Percentiles rank a stretch among this genome's conserved stretches.
Conservation (phyloP, 768 basidiomycete genomes). For the Mycena galopus region DNA sequence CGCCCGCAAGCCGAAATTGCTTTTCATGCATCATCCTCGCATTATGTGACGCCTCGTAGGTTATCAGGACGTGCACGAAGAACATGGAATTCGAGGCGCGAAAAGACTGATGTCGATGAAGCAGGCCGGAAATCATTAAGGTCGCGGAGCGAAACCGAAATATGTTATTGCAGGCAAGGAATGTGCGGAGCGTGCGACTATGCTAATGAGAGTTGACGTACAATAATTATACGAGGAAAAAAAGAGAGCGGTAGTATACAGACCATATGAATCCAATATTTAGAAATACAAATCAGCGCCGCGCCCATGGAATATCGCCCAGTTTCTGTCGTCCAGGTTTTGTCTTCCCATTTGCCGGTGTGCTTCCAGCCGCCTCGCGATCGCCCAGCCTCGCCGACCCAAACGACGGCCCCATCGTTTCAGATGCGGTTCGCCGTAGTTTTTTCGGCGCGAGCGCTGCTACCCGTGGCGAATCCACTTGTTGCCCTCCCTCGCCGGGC, state of each 20-base stretch:
- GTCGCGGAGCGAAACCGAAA: too few relatives aligned
- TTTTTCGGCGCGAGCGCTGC: slow-evolving; percentile 70
- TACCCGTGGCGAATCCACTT: slow-evolving; percentile 32
- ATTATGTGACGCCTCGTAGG: too few relatives aligned
- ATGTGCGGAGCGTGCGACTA: slow-evolving; percentile 19
- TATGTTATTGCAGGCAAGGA: slow-evolving; percentile 26
- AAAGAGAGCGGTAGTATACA: slow-evolving; percentile 35
- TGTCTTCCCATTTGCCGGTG: slow-evolving; percentile 47
- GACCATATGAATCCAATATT: slow-evolving; percentile 30
- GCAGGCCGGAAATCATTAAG: too few relatives aligned
- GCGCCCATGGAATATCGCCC: slow-evolving; percentile 72
- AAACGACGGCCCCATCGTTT: slow-evolving; percentile 55
- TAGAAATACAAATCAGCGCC: slow-evolving; percentile 33
- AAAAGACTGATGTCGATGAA: too few relatives aligned
- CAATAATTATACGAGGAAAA: slow-evolving; percentile 31
- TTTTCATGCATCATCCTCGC: too few relatives aligned
- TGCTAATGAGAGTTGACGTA: slow-evolving; percentile 35
- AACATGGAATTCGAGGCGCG: too few relatives aligned
- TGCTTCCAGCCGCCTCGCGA: slow-evolving; percentile 32
- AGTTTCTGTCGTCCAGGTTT: slow-evolving; percentile 64
- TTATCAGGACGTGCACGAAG: too few relatives aligned
- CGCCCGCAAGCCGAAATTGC: too few relatives aligned
- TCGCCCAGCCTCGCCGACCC: slow-evolving; percentile 26
- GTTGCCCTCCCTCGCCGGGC: slow-evolving; percentile 36
- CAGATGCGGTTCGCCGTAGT: slow-evolving; percentile 78